phyloP scores from a whole-genome alignment of 441 rosid species.

The Populus hybrid region DNA sequence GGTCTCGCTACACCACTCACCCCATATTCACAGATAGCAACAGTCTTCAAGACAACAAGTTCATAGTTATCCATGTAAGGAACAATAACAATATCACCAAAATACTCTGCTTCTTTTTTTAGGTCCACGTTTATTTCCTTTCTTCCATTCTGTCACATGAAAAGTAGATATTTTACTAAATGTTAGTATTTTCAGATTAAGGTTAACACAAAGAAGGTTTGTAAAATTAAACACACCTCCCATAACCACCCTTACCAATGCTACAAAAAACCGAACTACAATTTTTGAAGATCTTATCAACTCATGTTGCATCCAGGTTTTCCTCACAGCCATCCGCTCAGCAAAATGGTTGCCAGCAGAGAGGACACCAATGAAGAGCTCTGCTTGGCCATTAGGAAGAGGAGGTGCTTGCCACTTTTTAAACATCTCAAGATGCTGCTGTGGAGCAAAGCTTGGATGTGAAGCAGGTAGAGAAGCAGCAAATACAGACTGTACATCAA shows the following conservation, averaged over 20 bases:
- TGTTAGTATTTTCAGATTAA: conserved; percentile 15
- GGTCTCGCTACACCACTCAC: conserved; percentile 37
- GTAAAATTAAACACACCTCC: not conserved
- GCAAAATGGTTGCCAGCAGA: conserved; percentile 96
- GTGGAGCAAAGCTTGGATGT: conserved; percentile 79
- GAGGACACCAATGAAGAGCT: conserved; percentile 80
- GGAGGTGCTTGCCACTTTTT: conserved; percentile 78
- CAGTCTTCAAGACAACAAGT: conserved; percentile 81
- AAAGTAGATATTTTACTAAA: not conserved
- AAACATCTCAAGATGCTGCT: conserved; percentile 76
- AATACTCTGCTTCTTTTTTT: conserved; percentile 82
- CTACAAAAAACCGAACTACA: conserved; percentile 89
- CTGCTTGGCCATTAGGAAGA: conserved; percentile 53
- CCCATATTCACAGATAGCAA: conserved; percentile 92
- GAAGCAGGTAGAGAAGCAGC: conserved; percentile 78
- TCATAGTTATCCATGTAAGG: conserved; percentile 91
- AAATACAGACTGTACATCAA: conserved; percentile 71
- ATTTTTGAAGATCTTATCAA: conserved; percentile 67
- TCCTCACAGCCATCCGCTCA: conserved; percentile 95
- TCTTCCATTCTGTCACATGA: conserved; percentile 53
- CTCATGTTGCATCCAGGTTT: conserved; percentile 92
- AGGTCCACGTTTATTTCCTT: conserved; percentile 69
- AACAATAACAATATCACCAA: conserved; percentile 76
- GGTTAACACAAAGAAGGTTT: not conserved
- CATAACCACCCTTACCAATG: conserved; percentile 49